These are phyloP conservation scores for Naganishia onofrii DNA, from an alignment of 768 basidiomycete species.

Conservation along the genomic window DNA sequence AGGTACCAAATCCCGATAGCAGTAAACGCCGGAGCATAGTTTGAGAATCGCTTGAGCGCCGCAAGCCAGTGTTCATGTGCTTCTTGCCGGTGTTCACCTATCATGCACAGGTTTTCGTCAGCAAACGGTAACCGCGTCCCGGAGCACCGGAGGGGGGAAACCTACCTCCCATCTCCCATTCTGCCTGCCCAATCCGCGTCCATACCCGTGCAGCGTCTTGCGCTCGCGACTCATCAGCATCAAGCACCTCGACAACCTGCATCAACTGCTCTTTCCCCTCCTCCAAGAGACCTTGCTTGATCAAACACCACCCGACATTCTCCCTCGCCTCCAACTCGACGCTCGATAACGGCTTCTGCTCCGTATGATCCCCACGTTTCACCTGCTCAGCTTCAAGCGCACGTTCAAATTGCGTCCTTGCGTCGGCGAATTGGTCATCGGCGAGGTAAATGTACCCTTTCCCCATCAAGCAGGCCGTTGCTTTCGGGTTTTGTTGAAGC, in stretches of 20 bases:
- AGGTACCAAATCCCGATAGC: slow-evolving; percentile 87
- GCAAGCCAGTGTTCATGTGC: slow-evolving; percentile 77
- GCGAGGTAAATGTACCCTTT: slow-evolving; percentile 71
- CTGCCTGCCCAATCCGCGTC: slow-evolving; percentile 77
- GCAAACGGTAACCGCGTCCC: not conserved
- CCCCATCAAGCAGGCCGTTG: slow-evolving; percentile 68
- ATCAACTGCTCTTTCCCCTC: slow-evolving; percentile 47
- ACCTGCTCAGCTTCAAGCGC: slow-evolving; percentile 59
- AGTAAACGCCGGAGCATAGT: slow-evolving; percentile 87
- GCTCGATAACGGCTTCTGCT: slow-evolving; percentile 31
- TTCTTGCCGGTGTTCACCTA: slow-evolving; percentile 60
- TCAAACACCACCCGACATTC: slow-evolving; percentile 80
- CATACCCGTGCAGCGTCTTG: slow-evolving; percentile 72
- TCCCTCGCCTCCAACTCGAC: slow-evolving; percentile 67
- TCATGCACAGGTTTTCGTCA: not conserved
- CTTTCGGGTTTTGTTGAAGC: slow-evolving; percentile 63
- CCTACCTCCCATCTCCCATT: slow-evolving; percentile 71
- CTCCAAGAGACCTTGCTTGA: slow-evolving; percentile 54
- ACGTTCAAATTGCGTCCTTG: slow-evolving; percentile 62
- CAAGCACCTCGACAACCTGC: slow-evolving; percentile 41
- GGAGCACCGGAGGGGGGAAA: slow-evolving; percentile 12
- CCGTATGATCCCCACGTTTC: slow-evolving; percentile 42
- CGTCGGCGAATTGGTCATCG: slow-evolving; percentile 66
- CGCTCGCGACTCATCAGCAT: slow-evolving; percentile 57
- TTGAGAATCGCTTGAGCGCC: slow-evolving; percentile 69